Conservation (phyloP, 441 rosid genomes). For the Adansonia grandidieri region DNA sequence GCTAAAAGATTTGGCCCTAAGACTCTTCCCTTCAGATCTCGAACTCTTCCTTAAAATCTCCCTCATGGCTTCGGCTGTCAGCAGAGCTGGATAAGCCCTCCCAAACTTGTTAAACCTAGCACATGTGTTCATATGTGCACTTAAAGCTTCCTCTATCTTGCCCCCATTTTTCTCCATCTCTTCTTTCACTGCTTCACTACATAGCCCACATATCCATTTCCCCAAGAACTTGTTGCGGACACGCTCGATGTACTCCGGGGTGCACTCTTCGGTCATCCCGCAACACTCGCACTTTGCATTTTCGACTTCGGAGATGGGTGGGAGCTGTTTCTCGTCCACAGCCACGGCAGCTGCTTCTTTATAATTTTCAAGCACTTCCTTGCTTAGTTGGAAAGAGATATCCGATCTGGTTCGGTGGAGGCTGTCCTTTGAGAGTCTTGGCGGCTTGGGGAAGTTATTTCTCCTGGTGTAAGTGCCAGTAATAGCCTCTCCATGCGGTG, state of each 20-base stretch:
- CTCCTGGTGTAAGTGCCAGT: conserved; percentile 33
- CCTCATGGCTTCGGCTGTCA: conserved; percentile 92
- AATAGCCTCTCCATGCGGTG: conserved; percentile 71
- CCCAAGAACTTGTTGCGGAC: conserved; percentile 69
- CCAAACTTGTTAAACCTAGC: conserved; percentile 78
- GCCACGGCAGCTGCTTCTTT: conserved; percentile 9
- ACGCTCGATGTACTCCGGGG: conserved; percentile 72
- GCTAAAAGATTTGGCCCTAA: conserved; percentile 58
- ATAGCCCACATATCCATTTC: conserved; percentile 89
- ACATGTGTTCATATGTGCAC: conserved; percentile 72
- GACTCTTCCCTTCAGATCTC: conserved; percentile 20
- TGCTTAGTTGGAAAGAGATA: conserved; percentile 45
- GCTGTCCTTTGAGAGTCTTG: conserved; percentile 51
- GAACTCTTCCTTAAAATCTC: conserved; percentile 65
- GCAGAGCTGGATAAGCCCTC: conserved; percentile 79
- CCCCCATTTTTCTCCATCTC: conserved; percentile 73
- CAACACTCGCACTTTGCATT: conserved; percentile 93
- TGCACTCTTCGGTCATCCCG: conserved; percentile 93
- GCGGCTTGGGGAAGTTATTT: conserved; percentile 57
- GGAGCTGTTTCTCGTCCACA: conserved; percentile 34
- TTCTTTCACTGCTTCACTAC: conserved; percentile 90
- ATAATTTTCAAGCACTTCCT: conserved; percentile 7
- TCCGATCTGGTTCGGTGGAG: conserved; percentile 75
- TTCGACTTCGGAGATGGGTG: conserved; percentile 75
- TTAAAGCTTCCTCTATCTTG: conserved; percentile 66